phyloP scores from a whole-genome alignment of 495 filamentous ascomycete species.

The Penicillium turbatum region DNA sequence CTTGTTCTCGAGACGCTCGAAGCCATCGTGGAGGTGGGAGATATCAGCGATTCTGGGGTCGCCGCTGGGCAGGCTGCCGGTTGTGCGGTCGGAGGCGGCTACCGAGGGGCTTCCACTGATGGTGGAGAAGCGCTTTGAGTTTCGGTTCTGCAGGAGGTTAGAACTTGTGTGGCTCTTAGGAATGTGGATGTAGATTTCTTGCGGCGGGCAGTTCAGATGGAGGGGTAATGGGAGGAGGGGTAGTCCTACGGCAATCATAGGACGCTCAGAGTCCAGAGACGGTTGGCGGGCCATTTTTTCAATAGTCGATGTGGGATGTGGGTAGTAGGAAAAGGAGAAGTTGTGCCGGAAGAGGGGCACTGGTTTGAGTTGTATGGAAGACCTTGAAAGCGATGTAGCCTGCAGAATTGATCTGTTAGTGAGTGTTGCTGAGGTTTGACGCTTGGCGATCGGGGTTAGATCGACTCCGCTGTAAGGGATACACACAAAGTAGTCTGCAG shows the following conservation, averaged over 20 bases:
- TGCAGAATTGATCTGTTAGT: not conserved
- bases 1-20: conserved; percentile 90
- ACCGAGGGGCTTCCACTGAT: conserved; percentile 72
- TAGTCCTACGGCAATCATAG: conserved; percentile 70
- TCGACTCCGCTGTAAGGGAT: not conserved
- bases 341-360: not conserved
- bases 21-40: conserved; percentile 71
- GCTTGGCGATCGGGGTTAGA: not conserved
- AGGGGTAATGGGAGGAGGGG: conserved; percentile 11
- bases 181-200: not conserved
- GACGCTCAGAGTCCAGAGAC: conserved; percentile 68
- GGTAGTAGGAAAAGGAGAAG: not conserved
- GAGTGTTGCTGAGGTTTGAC: not conserved
- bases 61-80: conserved; percentile 54
- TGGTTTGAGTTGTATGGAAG: not conserved
- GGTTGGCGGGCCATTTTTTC: conserved; percentile 52
- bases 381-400: not conserved
- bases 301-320: not conserved
- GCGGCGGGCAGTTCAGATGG: not conserved
- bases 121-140: conserved; percentile 75
- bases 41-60: conserved; percentile 66
- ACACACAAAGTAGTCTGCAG: not conserved
- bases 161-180: not conserved
- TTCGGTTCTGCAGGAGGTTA: conserved; percentile 47
- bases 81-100: conserved; percentile 57